These are phyloP conservation scores for Ceratocystis cacaofunesta DNA, from an alignment of 2,329 filamentous ascomycete genomes.

Conservation along the genomic window DNA sequence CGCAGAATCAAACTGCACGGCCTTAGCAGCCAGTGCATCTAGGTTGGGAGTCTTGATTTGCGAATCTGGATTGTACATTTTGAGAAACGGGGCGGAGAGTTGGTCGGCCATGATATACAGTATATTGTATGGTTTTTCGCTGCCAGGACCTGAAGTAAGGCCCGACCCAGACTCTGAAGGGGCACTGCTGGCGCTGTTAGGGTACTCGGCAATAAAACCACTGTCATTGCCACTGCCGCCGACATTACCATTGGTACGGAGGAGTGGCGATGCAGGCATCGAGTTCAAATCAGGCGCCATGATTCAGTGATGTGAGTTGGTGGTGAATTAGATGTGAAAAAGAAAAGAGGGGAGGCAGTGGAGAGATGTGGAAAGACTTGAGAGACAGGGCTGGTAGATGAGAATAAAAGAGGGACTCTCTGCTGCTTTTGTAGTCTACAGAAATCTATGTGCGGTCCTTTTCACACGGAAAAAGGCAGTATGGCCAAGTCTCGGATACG, in stretches of 20 bases:
- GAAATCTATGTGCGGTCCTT: background rate
- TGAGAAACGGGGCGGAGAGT: slow-evolving; percentile 75
- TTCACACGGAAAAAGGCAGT: background rate
- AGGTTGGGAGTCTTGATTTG: slow-evolving; percentile 88
- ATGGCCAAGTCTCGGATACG: background rate
- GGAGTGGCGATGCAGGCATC: slow-evolving; percentile 40
- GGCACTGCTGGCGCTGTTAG: background rate
- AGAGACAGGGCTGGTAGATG: background rate
- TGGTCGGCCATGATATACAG: slow-evolving; percentile 93
- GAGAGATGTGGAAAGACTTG: background rate
- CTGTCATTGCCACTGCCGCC: slow-evolving; percentile 10
- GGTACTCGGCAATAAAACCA: background rate
- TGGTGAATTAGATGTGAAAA: background rate
- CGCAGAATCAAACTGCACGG: slow-evolving; percentile 83
- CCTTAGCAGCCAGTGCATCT: slow-evolving; percentile 62
- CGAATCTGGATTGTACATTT: slow-evolving; percentile 78
- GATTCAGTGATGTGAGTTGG: slow-evolving; percentile 6
- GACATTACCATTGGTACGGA: slow-evolving; percentile 20
- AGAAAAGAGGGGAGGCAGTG: background rate
- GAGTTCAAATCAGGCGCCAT: slow-evolving; percentile 68
- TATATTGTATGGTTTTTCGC: slow-evolving; percentile 29
- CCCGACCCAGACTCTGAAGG: slow-evolving; percentile 16
- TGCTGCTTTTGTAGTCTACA: background rate
- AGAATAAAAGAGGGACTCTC: background rate
- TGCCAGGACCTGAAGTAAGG: slow-evolving; percentile 1